Evolutionary conservation across 2,329 filamentous ascomycete species (phyloP), one percentile per base, ranked within the genome.

Genomic region (Cladobotryum protrusum): DNA sequence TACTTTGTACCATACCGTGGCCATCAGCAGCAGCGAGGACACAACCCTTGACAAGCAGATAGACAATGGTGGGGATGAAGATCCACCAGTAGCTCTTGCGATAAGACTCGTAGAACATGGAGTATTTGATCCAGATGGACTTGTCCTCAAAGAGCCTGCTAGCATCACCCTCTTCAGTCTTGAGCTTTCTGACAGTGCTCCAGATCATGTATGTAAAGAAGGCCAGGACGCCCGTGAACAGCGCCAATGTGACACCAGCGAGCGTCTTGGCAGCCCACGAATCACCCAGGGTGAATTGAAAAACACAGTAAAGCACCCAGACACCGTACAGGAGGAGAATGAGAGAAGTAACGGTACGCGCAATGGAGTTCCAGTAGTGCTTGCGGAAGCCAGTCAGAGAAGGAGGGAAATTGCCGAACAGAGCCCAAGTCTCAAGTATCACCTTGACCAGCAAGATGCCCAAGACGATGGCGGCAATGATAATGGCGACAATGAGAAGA

Each of bases 1-100:
- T 77, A 9, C 86, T 85, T 72, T 99, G 93, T 5, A 79, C 71
- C 67, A 95, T 79, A 44, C 91, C 93, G 63, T 95, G 83, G 12
- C 90, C 90, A 62, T 96, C 86, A 40, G 82, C 89, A 29, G 82
- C 87, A 13, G 92, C 92, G 57, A 97, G 84, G 51, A 92, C 82
- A 54, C 83, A 86, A 48, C 92, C 91, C 72, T 93, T 93, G 64
- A 83, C 85, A 63, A 96, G 90, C 75, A 91, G 87, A 75, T 97
- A 97, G 56, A 90, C 54, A 62, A 97, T 96, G 54, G 80, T 76
- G 0, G 93, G 93, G 13, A 97, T 78, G 64, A 99, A 97, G 19
- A 96, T 71, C 92, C 92, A 97, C 93, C 93, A 99, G 74, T 92
- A 96, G 59, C 85, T 82, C 69, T 87, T 89, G 73, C 89, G 90